Base-by-base conservation (phyloP, 2,329 filamentous ascomycete genomes). In the Amesomyces nigricolor region DNA sequence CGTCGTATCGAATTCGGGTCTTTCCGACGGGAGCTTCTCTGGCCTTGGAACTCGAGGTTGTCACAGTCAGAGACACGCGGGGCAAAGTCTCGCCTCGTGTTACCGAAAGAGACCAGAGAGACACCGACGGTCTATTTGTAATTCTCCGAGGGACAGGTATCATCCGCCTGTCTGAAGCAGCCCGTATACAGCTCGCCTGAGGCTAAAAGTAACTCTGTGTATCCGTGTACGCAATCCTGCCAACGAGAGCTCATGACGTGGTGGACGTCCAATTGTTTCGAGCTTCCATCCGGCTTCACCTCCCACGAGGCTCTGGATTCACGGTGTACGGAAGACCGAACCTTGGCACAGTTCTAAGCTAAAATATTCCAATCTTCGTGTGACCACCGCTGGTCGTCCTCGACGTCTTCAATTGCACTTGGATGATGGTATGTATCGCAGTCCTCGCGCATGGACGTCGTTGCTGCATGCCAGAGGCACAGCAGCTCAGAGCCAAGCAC, bases 81-180 rank as follows among this genome's bases (percentile, higher is more conserved):
- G 58, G 56, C 43, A 58, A 58, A 56, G 35, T 46, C 13, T 47
- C 38, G 37, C 35, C 22, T 47, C 44, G 29, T 47, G 45, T 53
- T 48, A 5, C 16, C 46, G 29, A 35, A 35, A 9, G 32, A 4
- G 11, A 26, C 42, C 45, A 53, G 39, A 47, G 30, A 26, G 26
- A 47, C 38, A 35, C 19, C 22, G 26, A 22, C 39, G 14, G n/a
- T 32, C 11, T 4, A 42, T 47, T 35, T 35, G 56, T 58, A 26
- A 26, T 57, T 48, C 58, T 37, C 61, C 59, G 60, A 61, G 57
- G 58, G 55, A 58, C 13, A 4, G 32, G 17, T 22, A 47, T 59
- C 55, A 47, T 52, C 45, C 60, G 37, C 35, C 8, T 17, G 38
- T n/a, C 22, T 22, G 37, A 7, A 26, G 17, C 37, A 29, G 11